Base-by-base conservation (phyloP, 345 rosid species). In the Populus simonii region DNA sequence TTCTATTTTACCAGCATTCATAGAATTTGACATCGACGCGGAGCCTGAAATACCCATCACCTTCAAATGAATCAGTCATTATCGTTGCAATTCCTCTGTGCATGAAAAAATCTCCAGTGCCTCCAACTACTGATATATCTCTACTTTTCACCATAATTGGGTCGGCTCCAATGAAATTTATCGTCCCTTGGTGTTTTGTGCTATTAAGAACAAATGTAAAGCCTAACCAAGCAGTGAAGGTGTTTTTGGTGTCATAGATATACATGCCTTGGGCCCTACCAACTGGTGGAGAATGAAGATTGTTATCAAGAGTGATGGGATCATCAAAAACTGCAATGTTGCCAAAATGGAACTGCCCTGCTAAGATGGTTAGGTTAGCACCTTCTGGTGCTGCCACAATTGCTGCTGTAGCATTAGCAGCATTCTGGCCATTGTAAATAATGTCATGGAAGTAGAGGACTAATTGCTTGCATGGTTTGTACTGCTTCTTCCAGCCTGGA, bases 21-120 rank as follows among this genome's bases (percentile, higher is more conserved):
- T 87, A 86, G 31, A 88, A 87, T 68, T 88, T 86, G 68, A 87
- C 77, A 71, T 88, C 87, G 27, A 78, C 79, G 7, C 66, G 61
- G 16, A 82, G 84, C 72, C 88, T 71, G 69, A 84, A 89, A 41
- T 86, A 89, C 12, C 80, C 87, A 17, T 80, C 86, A 57, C 86
- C 85, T 80, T 88, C 88, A 47, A 73, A 82, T 4, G 85, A 77
- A 79, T 85, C 90, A 1, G 90, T 85, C 79, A 65, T 77, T 27
- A 90, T 20, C 6, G 88, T 86, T 0, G 90, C 94, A 6, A 89
- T 43, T 13, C 90, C 92, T 27, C 89, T 39, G 57, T 80, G 80
- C 93, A 87, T 88, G 70, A 87, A 86, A 53, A 87, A 87, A 47
- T 87, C 91, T 1, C 88, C 89, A 0, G 89, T 90, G 15, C 93